Percentiles rank a stretch among this genome's conserved stretches.
Evolutionary conservation across 805 yeast genomes (phyloP).

Genomic region (Lipomyces yamanashiensis): DNA sequence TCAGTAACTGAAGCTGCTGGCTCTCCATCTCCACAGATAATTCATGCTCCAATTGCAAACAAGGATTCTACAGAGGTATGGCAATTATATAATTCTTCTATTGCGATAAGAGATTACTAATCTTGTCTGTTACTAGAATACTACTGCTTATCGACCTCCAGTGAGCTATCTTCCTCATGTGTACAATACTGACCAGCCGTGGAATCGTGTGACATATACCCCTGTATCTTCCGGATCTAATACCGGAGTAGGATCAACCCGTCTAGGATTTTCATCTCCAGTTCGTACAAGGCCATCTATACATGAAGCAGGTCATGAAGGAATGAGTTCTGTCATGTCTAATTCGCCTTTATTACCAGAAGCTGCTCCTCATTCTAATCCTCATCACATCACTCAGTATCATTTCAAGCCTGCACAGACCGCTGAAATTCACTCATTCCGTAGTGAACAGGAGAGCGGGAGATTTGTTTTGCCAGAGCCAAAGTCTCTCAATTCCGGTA

Average conservation of each 20-base stretch:
- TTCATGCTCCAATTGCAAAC: background rate
- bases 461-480: constrained; percentile 1
- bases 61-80: no score
- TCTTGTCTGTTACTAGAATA: background rate
- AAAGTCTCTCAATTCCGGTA: background rate
- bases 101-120: background rate
- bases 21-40: no score
- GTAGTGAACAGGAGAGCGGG: background rate
- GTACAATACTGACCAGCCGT: background rate
- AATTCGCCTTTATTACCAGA: no score
- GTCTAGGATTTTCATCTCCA: background rate
- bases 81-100: no score
- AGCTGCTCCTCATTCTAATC: no score
- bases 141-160: background rate
- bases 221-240: background rate
- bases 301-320: background rate
- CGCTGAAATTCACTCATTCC: background rate
- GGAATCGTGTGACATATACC: background rate
- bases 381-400: background rate
- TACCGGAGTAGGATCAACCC: background rate
- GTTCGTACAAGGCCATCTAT: background rate
- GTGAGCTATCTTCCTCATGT: background rate
- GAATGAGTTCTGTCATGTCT: background rate
- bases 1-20: no score
- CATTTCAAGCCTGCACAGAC: background rate